Base-by-base conservation (phyloP, 2,329 filamentous ascomycete genomes). In the Cladosporium sp. region DNA sequence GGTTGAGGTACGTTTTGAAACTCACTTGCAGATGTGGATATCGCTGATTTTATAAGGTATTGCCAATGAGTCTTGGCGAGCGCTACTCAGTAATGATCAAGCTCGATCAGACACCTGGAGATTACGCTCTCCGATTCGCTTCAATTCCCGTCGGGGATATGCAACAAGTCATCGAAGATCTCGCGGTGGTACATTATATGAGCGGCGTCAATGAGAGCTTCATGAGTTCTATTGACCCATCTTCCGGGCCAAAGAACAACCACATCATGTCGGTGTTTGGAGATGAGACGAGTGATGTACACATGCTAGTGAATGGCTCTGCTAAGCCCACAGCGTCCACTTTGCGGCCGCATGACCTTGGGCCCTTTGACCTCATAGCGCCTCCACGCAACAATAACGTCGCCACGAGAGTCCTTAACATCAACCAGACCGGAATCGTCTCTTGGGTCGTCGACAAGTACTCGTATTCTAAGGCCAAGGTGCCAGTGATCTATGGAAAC, bases 81-180 rank as follows among this genome's bases (percentile, higher is more conserved):
- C 40, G 56, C 15, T 50, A 52, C 52, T 51, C 43, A n/a, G 47
- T 58, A n/a, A 43, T 58, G 34, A 45, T 58, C 17, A 53, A 51
- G 37, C 45, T 58, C 12, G 47, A 56, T 24, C 51, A 55, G 41
- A 52, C 39, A 30, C 44, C 56, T 9, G 52, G 50, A 17, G 50
- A 54, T 5, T 58, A 58, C 39, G 43, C 51, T 34, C 24, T 56
- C 19, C 54, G 54, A 9, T 41, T 53, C 43, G 49, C 52, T 32
- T 47, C 50, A 15, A 53, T 54, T 9, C 27, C 54, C 6, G 47
- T 50, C 15, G 32, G 27, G 32, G 53, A 55, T 15, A 39, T 39
- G 37, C 37, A 39, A 27, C 55, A 57, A 15, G 41, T 57, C 2
- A 53, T 57, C 15, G 40, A 57, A 43, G 55, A 52, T 22, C 12